A percentile compares a stretch with the other conserved stretches of the same genome.
Evolutionary conservation across 805 yeast genomes (phyloP).

Genomic region (Pichia californica): DNA sequence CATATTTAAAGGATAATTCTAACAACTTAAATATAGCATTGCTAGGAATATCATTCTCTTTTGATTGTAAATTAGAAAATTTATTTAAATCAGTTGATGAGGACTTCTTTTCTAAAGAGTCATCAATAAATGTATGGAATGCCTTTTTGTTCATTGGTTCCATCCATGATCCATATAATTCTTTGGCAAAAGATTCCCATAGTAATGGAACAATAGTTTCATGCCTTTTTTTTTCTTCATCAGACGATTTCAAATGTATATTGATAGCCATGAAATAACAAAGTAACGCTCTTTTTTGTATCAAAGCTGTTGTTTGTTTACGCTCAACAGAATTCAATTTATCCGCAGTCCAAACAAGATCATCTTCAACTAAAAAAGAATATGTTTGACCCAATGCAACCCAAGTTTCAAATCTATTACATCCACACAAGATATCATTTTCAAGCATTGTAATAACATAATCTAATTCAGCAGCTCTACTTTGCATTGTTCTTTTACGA

Average conservation of each 20-base stretch:
- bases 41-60: slow-evolving; percentile 9
- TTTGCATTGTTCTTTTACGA: slow-evolving; percentile 72
- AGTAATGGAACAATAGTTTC: slow-evolving; percentile 37
- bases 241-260: slow-evolving; percentile 23
- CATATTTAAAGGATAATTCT: slow-evolving; percentile 38
- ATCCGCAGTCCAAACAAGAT: slow-evolving; percentile 87
- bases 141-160: slow-evolving; percentile 62
- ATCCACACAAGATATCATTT: slow-evolving; percentile 60
- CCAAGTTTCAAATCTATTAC: slow-evolving; percentile 81
- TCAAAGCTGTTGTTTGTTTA: slow-evolving; percentile 50
- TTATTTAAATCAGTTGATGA: not conserved
- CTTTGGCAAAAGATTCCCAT: slow-evolving; percentile 51
- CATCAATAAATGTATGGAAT: slow-evolving; percentile 32
- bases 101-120: not conserved
- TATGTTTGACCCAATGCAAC: slow-evolving; percentile 71
- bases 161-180: slow-evolving; percentile 51
- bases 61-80: not conserved
- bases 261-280: slow-evolving; percentile 73
- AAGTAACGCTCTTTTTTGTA: slow-evolving; percentile 63
- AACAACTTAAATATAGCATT: slow-evolving; percentile 26
- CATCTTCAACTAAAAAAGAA: slow-evolving; percentile 78
- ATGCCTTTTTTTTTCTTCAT: slow-evolving; percentile 17
- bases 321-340: slow-evolving; percentile 59
- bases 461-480: slow-evolving; percentile 76
- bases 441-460: slow-evolving; percentile 59